Evolutionary conservation across 352 stramenopile species (phyloP).

Genomic region (Saprolegnia diclina): DNA sequence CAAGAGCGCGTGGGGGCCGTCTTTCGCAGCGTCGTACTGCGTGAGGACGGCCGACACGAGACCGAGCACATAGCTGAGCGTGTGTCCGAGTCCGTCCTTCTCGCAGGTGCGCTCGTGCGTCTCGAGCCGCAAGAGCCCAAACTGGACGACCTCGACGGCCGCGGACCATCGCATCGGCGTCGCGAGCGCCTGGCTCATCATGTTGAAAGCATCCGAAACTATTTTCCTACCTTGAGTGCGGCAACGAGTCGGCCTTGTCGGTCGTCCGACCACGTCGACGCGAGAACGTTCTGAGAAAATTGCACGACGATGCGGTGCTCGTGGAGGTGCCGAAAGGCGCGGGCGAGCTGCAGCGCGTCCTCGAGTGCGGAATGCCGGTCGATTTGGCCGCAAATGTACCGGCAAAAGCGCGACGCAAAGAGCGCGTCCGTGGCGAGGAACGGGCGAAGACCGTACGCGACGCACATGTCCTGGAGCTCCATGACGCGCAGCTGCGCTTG

Average conservation of each 20-base stretch:
- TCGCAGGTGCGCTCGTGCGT: not conserved
- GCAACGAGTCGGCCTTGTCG: not conserved
- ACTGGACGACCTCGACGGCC: slow-evolving; percentile 18
- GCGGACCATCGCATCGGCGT: not conserved
- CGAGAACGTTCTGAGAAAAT: slow-evolving; percentile 13
- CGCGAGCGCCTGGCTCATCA: not conserved
- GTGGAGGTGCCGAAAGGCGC: slow-evolving; percentile 14
- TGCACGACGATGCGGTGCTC: slow-evolving; percentile 6
- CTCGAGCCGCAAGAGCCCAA: slow-evolving; percentile 8
- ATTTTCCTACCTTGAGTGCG: slow-evolving; percentile 1
- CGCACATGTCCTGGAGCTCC: slow-evolving; percentile 21
- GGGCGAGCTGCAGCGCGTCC: slow-evolving; percentile 14
- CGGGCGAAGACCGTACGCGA: slow-evolving; percentile 18
- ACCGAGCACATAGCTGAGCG: not conserved
- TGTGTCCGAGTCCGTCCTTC: not conserved
- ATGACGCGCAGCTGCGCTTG: slow-evolving; percentile 26
- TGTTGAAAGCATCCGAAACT: not conserved
- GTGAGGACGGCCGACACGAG: slow-evolving; percentile 3
- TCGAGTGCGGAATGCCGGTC: slow-evolving; percentile 11
- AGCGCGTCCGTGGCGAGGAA: slow-evolving; percentile 3
- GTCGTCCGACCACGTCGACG: not conserved
- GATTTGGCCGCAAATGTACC: slow-evolving; percentile 21
- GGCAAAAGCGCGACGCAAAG: slow-evolving; percentile 16
- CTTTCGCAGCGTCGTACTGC: not conserved
- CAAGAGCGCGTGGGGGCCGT: not conserved